These are phyloP conservation scores for Melampsora abietis-canadensis DNA, from an alignment of 1,284 basidiomycete species.

Conservation along the genomic window DNA sequence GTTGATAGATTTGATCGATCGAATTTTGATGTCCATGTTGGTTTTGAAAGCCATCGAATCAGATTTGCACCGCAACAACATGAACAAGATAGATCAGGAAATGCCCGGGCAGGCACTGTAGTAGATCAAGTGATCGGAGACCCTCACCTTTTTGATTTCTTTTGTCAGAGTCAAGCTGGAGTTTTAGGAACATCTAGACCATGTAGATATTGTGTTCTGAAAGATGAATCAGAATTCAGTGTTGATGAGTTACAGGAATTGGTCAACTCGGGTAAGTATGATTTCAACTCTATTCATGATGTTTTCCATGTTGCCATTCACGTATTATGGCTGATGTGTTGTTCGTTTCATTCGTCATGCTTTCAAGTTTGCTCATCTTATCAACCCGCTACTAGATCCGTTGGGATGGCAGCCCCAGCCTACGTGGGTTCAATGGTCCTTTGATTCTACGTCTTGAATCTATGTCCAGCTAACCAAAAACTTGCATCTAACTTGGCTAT, in stretches of 20 bases:
- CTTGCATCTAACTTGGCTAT: background rate
- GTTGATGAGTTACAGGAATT: conserved; percentile 23
- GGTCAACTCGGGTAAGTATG: conserved; percentile 16
- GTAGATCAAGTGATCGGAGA: conserved; percentile 23
- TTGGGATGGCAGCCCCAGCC: conserved; percentile 23
- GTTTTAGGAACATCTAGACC: conserved; percentile 34
- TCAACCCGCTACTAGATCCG: conserved; percentile 33
- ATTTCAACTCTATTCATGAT: too few relatives aligned
- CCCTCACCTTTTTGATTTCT: conserved; percentile 35
- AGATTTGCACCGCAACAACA: background rate
- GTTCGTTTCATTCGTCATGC: background rate
- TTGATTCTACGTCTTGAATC: too few relatives aligned
- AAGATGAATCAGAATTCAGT: conserved; percentile 15
- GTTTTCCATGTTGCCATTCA: background rate
- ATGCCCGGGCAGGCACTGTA: conserved; percentile 27
- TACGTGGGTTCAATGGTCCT: conserved; percentile 18
- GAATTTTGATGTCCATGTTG: background rate
- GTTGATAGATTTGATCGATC: too few relatives aligned
- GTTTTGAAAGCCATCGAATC: conserved; percentile 19
- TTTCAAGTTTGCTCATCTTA: too few relatives aligned
- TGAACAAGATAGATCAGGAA: conserved; percentile 24
- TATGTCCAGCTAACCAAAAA: background rate
- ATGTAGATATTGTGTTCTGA: conserved; percentile 23
- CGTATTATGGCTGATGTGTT: background rate
- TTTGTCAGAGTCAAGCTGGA: conserved; percentile 23